A percentile compares a stretch with the other conserved stretches of the same genome.
phyloP scores from a whole-genome alignment of 176 grass and related monocot genomes.

The Musa beccarii region DNA sequence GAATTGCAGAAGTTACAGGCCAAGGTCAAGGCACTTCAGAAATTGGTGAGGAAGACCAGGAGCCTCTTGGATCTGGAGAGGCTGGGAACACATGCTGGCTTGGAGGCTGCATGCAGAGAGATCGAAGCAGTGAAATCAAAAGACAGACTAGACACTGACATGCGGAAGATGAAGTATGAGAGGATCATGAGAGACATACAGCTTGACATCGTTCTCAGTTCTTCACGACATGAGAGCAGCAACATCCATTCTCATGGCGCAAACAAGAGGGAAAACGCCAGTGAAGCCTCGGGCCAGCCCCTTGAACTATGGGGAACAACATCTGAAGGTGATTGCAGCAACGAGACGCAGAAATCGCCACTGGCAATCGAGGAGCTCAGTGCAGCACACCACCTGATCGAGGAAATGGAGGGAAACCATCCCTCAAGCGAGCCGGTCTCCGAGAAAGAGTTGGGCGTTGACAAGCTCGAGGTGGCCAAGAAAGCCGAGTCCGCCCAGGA shows the following conservation, averaged over 20 bases:
- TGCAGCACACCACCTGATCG: conserved; percentile 1
- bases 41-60: conserved; percentile 52
- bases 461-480: conserved; percentile 51
- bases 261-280: conserved; percentile 25
- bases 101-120: conserved; percentile 64
- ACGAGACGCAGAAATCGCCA: conserved; percentile 17
- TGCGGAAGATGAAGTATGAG: conserved; percentile 43
- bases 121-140: conserved; percentile 63
- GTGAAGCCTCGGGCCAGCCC: neutral
- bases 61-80: conserved; percentile 71
- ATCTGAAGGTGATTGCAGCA: neutral
- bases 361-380: conserved; percentile 29
- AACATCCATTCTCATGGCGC: conserved; percentile 26
- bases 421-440: conserved; percentile 38
- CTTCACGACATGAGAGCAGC: conserved; percentile 13
- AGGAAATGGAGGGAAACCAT: conserved; percentile 31
- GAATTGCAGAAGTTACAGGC: conserved; percentile 58
- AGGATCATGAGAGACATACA: conserved; percentile 80
- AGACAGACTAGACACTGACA: conserved; percentile 51
- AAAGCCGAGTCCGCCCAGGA: conserved; percentile 39
- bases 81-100: conserved; percentile 49
- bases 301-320: conserved; percentile 12
- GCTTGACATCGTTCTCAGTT: conserved; percentile 74
- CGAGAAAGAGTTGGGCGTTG: conserved; percentile 69
- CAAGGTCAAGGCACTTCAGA: conserved; percentile 76